Evolutionary conservation across 176 grass and related monocot genomes (phyloP).

Genomic region (Zea mays): DNA sequence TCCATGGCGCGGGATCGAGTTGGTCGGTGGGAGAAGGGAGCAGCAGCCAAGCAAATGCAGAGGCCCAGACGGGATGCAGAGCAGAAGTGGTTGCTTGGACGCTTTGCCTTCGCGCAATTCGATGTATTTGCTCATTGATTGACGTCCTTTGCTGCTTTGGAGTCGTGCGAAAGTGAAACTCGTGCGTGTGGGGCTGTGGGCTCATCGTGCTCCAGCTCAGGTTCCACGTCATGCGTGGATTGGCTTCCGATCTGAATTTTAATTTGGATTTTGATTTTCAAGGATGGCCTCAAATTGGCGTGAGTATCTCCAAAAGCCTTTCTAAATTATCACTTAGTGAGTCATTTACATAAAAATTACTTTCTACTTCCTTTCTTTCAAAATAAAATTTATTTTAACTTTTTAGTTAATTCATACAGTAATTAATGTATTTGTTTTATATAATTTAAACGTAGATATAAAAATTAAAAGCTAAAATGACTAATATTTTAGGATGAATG

Average conservation of each 20-base stretch:
- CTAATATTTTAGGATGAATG: too few relatives aligned
- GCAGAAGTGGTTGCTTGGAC: slow-evolving; percentile 40
- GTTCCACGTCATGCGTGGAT: neutral
- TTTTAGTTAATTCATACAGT: too few relatives aligned
- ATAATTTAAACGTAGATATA: too few relatives aligned
- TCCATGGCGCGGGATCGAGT: slow-evolving; percentile 44
- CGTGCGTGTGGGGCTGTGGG: neutral
- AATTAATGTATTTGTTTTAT: too few relatives aligned
- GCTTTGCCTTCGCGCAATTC: slow-evolving; percentile 30
- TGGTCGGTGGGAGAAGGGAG: neutral
- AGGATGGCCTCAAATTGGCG: neutral
- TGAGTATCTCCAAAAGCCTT: too few relatives aligned
- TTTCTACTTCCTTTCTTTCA: too few relatives aligned
- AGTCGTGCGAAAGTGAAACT: slow-evolving; percentile 16
- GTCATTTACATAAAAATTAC: too few relatives aligned
- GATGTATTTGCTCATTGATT: neutral
- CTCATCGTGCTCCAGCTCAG: neutral
- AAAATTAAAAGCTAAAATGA: too few relatives aligned
- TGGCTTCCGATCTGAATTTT: neutral
- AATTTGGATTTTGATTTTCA: neutral
- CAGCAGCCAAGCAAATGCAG: neutral
- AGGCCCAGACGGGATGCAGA: neutral
- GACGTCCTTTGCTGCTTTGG: neutral
- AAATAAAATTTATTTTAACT: too few relatives aligned
- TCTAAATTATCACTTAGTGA: too few relatives aligned